Evolutionary conservation across 495 filamentous ascomycete genomes (phyloP), one percentile per base, ranked within the genome.

Genomic region (Aspergillus cristatus): DNA sequence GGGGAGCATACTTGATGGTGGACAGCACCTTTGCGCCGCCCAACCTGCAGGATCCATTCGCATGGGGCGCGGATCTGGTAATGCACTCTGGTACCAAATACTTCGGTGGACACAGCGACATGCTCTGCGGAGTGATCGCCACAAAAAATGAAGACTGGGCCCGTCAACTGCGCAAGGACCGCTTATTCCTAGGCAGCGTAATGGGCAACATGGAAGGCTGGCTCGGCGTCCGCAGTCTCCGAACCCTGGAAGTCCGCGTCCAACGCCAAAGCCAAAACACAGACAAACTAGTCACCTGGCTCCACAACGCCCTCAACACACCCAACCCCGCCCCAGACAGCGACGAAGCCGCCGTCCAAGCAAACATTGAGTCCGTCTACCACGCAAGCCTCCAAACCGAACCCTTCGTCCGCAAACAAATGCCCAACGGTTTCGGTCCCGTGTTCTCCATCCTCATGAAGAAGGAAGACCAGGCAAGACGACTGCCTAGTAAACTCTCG

Each of bases 81-180:
- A 82, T 96, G 82, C 91, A 98, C 58, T 78, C 72, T 15, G 91
- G 86, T 10, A 91, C 88, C 7, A 98, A 98, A 69, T 98, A 95
- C 57, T 73, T 98, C 41, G 91, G 91, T 14, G 91, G 91, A 1
- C 91, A 98, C 61, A 83, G 76, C 44, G 91, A 98, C 60, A 63
- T 96, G 60, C 75, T 98, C 0, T 85, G 82, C 47, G 91, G 91
- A 10, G 81, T 94, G 14, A 65, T 96, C 14, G 81, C 75, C 1
- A 75, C 82, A 5, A 60, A 68, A 34, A 50, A 54, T 30, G 57
- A 73, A 37, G 69, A 69, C 3, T 84, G 78, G 82, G 54, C 72
- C 20, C 38, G 50, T 3, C 59, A 59, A 32, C 52, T 98, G 41
- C 58, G 58, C 24, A 45, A 49, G 2, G 89, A 98, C 53, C 63